Evolutionary conservation across 2,329 filamentous ascomycete genomes (phyloP), one percentile per base, ranked within the genome.

Genomic region (Gnomoniopsis smithogilvyi): DNA sequence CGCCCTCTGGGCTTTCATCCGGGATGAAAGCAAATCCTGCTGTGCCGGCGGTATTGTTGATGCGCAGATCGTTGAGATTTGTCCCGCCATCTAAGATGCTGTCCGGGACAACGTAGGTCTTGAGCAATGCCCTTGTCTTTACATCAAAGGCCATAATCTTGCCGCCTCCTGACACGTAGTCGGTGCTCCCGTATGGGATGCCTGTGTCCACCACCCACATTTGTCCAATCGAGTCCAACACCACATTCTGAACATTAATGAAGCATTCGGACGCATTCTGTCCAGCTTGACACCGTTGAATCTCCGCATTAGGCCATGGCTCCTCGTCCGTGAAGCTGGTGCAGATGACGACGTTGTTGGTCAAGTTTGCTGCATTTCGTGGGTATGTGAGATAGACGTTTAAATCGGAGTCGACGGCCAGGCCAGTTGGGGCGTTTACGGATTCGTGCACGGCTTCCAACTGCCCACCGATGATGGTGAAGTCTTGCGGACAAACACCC

Each of bases 221-320:
- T 45, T 72, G 70, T 21, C 70, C 69, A 11, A 69, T 59, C 6
- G 70, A 68, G 58, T 77, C 75, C 12, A 75, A 67, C 8, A 77
- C 71, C n/a, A 77, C 68, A 51, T 77, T 78, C 62, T 77, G 75
- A 3, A 77, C 73, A 54, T 78, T 78, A 66, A 77, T 70, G 66
- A 78, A 78, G 67, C 75, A 78, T 4, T 71, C 72, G 47, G 71
- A 70, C 15, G 67, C 69, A 54, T 77, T 70, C 59, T 77, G 74
- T 6, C 65, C 67, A 0, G 64, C 24, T 1, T 50, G 70, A 60
- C 74, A 76, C 50, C 74, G 76, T 63, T 77, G 75, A 7, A 75
- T 74, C 11, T 64, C 65, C 24, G 73, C 72, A 36, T 68, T 70
- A 0, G 74, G 74, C 74, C 74, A 76, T 0, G 75, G 72, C 50